Evolutionary conservation across 2,329 filamentous ascomycete species (phyloP), one percentile per base, ranked within the genome.

Genomic region (Rhynchosporium agropyri): DNA sequence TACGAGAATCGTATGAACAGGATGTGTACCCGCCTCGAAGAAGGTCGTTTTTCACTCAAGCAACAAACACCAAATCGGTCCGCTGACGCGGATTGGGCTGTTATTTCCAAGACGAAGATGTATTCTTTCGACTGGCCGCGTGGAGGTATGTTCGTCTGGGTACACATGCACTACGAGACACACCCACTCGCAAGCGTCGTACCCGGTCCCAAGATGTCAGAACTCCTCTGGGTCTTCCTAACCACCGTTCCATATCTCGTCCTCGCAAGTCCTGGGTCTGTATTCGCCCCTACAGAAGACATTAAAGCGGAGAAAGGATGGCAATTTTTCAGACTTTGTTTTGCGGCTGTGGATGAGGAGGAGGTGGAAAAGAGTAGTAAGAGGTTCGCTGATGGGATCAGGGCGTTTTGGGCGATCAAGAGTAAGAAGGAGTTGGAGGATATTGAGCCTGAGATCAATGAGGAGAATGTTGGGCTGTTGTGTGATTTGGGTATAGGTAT

Each of bases 71-170:
- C 80, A 2, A 69, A 78, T 50, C 76, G 77, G 51, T 78, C 81
- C 42, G 87, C 88, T n/a, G 80, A 83, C 54, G 77, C 83, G 46
- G 89, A 90, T 63, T 95, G 90, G 88, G 84, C 88, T 63, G 83
- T 93, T 63, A 83, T 96, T 53, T 87, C 88, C 71, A 92, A 90
- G 77, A 89, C 84, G 0, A 81, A 83, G 64, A 83, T 96, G 68
- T 90, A 88, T 75, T 84, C 87, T 51, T 97, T 96, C 73, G 77
- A 83, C 69, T 92, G 90, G 82, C 92, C 93, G 0, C 84, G 89
- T 33, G 93, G 88, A 42, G 93, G 93, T 73, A 97, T 97, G 92
- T 97, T 97, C 75, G 77, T 96, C 61, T 97, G 93, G 93, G 71
- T 96, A 3, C 82, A 84, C 61, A 77, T 95, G 65, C 82, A 86